Percentiles rank a stretch among this genome's conserved stretches.
These are phyloP conservation scores for Globisporangium takayamanum DNA, from an alignment of 352 stramenopile species.

Conservation along the genomic window DNA sequence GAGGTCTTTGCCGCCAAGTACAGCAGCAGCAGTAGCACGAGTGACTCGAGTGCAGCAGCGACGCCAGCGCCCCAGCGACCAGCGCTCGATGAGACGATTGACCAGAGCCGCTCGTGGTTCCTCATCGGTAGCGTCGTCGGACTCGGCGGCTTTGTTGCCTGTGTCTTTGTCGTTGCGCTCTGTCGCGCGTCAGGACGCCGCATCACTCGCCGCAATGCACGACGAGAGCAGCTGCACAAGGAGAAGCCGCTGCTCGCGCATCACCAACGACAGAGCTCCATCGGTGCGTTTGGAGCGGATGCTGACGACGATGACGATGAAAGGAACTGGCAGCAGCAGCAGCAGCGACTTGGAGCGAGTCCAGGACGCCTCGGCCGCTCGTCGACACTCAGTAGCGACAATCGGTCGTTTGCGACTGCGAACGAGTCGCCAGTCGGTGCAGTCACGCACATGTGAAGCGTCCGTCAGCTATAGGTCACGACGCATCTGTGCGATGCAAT, in stretches of 20 bases:
- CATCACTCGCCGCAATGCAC: background rate
- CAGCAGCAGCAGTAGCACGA: slow-evolving; percentile 8
- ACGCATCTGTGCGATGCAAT: too few relatives aligned
- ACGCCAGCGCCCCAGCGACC: background rate
- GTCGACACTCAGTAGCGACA: too few relatives aligned
- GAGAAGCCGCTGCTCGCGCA: background rate
- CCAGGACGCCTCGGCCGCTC: too few relatives aligned
- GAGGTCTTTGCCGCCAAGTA: slow-evolving; percentile 32
- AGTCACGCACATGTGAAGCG: too few relatives aligned
- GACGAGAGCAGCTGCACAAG: slow-evolving; percentile 1
- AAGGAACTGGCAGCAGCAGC: too few relatives aligned
- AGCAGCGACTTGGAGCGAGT: too few relatives aligned
- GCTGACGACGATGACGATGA: too few relatives aligned
- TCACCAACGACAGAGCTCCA: too few relatives aligned
- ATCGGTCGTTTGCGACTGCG: too few relatives aligned
- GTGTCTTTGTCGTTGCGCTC: slow-evolving; percentile 5
- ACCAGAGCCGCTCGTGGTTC: slow-evolving; percentile 28
- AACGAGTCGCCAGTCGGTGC: too few relatives aligned
- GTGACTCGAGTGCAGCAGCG: slow-evolving; percentile 5
- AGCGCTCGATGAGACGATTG: slow-evolving; percentile 18
- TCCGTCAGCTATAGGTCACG: too few relatives aligned
- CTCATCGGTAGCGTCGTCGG: slow-evolving; percentile 17
- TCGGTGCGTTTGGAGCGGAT: too few relatives aligned
- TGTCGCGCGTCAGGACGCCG: slow-evolving; percentile 2
- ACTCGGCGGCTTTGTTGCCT: slow-evolving; percentile 19